A percentile compares a stretch with the other conserved stretches of the same genome.
Evolutionary conservation across 208 protist species (phyloP).

Genomic region (Leishmania arabica): DNA sequence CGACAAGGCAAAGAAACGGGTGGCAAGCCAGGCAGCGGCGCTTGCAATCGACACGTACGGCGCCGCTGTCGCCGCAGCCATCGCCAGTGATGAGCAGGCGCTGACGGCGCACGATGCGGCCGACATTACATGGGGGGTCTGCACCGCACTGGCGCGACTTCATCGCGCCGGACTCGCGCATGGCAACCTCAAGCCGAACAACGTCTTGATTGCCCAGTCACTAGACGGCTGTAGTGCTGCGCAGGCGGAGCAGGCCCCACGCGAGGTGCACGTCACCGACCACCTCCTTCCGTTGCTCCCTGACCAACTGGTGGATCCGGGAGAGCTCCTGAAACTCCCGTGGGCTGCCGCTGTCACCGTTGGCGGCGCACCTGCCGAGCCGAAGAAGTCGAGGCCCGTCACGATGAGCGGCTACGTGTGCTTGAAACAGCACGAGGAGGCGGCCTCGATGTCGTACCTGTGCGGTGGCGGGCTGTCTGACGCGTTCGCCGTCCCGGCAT

Average conservation of each 20-base stretch:
- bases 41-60: constrained; percentile 3
- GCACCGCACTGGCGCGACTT: constrained; percentile 16
- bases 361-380: too few species aligned
- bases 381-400: neutral
- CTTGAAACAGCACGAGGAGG: constrained; percentile 26
- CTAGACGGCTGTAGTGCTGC: neutral
- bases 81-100: constrained; percentile 3
- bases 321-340: constrained; percentile 5
- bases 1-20: constrained; percentile 24
- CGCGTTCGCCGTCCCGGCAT: neutral
- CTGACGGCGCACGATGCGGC: constrained; percentile 30
- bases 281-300: constrained; percentile 24
- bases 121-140: constrained; percentile 24
- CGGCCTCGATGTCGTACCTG: constrained; percentile 20
- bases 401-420: constrained; percentile 28
- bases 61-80: constrained; percentile 4
- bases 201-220: constrained; percentile 39
- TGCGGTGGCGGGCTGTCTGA: constrained; percentile 14
- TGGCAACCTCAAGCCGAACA: constrained; percentile 61
- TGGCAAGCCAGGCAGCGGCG: constrained; percentile 6
- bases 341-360: neutral
- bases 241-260: neutral
- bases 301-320: constrained; percentile 24
- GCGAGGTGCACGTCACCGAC: constrained; percentile 29
- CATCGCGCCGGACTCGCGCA: constrained; percentile 32